A percentile compares a stretch with the other conserved stretches of the same genome.
phyloP scores from a whole-genome alignment of 2,329 filamentous ascomycete genomes.

The Colletotrichum tabaci region DNA sequence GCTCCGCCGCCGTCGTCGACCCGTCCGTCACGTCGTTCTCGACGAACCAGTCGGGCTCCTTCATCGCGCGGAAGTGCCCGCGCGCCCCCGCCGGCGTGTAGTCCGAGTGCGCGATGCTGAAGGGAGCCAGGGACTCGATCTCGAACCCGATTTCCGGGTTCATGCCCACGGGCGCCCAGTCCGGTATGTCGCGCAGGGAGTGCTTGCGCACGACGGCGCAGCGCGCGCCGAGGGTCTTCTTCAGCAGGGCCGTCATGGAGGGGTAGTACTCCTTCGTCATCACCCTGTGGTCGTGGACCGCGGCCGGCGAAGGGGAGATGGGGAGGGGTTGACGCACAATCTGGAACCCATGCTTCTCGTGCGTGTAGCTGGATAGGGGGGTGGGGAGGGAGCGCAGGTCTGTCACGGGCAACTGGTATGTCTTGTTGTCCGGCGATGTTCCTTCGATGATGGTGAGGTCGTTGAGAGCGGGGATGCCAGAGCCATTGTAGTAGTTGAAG shows the following conservation, averaged over 20 bases:
- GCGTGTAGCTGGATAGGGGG: slow-evolving; percentile 16
- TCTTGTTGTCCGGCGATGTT: slow-evolving; percentile 23
- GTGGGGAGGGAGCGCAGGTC: slow-evolving; percentile 12
- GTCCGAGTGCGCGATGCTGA: slow-evolving; percentile 30
- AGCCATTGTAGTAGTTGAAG: slow-evolving; percentile 18
- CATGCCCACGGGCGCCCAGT: slow-evolving; percentile 21
- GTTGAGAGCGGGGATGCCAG: slow-evolving; percentile 8
- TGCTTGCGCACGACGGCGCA: slow-evolving; percentile 27
- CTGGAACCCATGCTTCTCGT: slow-evolving; percentile 25
- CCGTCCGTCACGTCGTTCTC: background rate
- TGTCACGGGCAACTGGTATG: slow-evolving; percentile 20
- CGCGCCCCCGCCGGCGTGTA: slow-evolving; percentile 31
- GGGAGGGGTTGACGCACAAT: slow-evolving; percentile 17
- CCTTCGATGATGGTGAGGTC: slow-evolving; percentile 33
- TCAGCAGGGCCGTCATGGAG: slow-evolving; percentile 21
- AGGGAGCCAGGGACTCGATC: slow-evolving; percentile 22
- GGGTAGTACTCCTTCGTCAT: slow-evolving; percentile 22
- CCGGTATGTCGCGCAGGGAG: slow-evolving; percentile 26
- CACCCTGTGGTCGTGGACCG: slow-evolving; percentile 15
- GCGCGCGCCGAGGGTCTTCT: slow-evolving; percentile 4
- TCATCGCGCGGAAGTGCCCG: slow-evolving; percentile 30
- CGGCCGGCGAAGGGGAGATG: slow-evolving; percentile 4
- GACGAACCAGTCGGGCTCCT: background rate
- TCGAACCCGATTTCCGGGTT: slow-evolving; percentile 27
- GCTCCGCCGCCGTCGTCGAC: background rate